phyloP scores from a whole-genome alignment of 2,329 filamentous ascomycete species.

The Chrysoporthe cubensis region DNA sequence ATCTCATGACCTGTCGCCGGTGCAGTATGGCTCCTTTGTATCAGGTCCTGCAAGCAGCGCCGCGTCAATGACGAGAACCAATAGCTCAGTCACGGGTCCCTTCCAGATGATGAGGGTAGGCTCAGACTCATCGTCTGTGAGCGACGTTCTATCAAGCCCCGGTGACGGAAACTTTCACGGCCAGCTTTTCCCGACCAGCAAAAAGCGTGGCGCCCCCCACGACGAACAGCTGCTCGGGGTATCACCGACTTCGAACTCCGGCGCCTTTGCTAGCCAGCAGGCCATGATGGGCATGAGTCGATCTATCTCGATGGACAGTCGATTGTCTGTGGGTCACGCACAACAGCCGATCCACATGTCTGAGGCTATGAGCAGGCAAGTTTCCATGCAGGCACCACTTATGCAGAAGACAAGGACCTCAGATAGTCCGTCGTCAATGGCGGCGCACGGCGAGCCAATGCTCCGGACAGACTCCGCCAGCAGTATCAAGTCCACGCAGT shows the following conservation, averaged over 20 bases:
- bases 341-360: constrained; percentile 1
- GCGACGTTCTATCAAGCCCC: constrained; percentile 30
- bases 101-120: constrained; percentile 43
- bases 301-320: constrained; percentile 41
- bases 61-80: constrained; percentile 47
- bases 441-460: constrained; percentile 31
- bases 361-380: constrained; percentile 9
- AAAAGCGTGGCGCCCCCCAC: constrained; percentile 37
- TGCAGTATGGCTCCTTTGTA: constrained; percentile 48
- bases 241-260: constrained; percentile 4
- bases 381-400: constrained; percentile 9
- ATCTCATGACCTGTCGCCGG: constrained; percentile 36
- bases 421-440: constrained; percentile 10
- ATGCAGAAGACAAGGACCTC: constrained; percentile 22
- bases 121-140: constrained; percentile 44
- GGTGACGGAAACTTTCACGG: constrained; percentile 32
- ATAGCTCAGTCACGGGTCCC: constrained; percentile 41
- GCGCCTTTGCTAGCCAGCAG: constrained; percentile 29
- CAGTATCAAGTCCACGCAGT: constrained; percentile 51
- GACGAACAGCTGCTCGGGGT: constrained; percentile 35
- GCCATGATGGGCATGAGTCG: constrained; percentile 45
- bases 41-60: constrained; percentile 44
- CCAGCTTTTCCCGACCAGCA: constrained; percentile 30
- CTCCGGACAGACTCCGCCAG: constrained; percentile 54
- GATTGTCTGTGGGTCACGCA: constrained; percentile 11